Conservation (phyloP, 768 basidiomycete genomes). For the Amanita rubescens region DNA sequence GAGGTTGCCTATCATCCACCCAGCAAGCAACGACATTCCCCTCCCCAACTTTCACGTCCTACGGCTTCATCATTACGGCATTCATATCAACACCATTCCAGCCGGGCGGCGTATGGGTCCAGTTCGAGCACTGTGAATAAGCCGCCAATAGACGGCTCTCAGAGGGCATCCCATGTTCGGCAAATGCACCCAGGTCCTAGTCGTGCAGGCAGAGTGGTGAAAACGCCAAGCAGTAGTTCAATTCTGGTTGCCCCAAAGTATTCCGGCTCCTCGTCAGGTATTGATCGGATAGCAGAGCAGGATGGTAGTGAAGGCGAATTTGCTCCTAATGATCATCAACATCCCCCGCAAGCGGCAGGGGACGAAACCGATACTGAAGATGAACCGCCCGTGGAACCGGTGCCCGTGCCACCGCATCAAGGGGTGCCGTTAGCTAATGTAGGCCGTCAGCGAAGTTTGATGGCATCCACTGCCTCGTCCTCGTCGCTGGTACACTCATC, state of each 20-base stretch:
- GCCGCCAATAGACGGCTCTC: conserved; percentile 26
- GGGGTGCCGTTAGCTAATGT: conserved; percentile 14
- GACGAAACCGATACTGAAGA: conserved; percentile 30
- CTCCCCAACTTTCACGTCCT: conserved; percentile 27
- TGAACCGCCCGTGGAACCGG: conserved; percentile 18
- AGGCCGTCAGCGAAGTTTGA: conserved; percentile 11
- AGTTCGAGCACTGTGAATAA: conserved; percentile 15
- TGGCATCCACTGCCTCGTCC: conserved; percentile 17
- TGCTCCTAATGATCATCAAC: conserved; percentile 20
- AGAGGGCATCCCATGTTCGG: conserved; percentile 27
- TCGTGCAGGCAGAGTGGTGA: conserved; percentile 44
- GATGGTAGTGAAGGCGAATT: conserved; percentile 32
- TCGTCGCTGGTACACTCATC: conserved; percentile 31
- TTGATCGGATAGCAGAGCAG: conserved; percentile 44
- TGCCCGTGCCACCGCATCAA: conserved; percentile 15
- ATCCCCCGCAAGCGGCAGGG: conserved; percentile 13
- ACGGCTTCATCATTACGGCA: conserved; percentile 18
- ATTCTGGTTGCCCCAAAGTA: conserved; percentile 24
- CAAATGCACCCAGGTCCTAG: conserved; percentile 38
- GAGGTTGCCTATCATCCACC: conserved; percentile 25
- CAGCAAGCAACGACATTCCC: conserved; percentile 23
- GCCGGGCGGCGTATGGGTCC: conserved; percentile 20
- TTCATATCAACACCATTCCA: conserved; percentile 12
- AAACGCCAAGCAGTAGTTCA: conserved; percentile 16
- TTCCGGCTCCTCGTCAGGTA: conserved; percentile 17